Percentiles rank a stretch among this genome's conserved stretches.
phyloP scores from a whole-genome alignment of 2,329 filamentous ascomycete genomes.

The Huntiella savannae region DNA sequence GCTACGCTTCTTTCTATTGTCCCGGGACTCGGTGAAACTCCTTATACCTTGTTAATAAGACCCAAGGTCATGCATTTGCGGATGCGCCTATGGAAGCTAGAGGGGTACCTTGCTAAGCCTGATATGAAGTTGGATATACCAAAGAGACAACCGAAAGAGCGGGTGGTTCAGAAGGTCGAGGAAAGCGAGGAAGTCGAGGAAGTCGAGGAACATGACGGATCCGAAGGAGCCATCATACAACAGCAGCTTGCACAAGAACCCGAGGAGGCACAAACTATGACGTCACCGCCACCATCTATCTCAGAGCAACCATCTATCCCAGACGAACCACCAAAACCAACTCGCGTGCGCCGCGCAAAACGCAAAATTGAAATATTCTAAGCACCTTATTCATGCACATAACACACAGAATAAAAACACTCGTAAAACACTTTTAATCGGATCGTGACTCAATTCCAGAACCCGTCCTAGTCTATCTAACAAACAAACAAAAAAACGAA shows the following conservation, averaged over 20 bases:
- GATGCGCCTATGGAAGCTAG: conserved; percentile 36
- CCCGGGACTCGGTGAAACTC: conserved; percentile 19
- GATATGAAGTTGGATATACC: neutral
- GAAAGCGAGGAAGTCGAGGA: neutral
- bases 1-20: conserved; percentile 21
- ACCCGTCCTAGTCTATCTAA: conserved; percentile 4
- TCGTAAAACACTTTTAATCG: neutral
- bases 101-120: conserved; percentile 27
- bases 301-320: neutral
- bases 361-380: neutral
- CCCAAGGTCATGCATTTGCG: conserved; percentile 26
- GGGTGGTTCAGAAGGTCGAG: neutral
- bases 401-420: neutral
- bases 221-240: neutral
- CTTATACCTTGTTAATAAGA: conserved; percentile 25
- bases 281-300: neutral
- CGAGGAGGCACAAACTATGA: neutral
- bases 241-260: neutral
- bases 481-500: conserved; percentile 5
- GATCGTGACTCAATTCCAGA: conserved; percentile 10
- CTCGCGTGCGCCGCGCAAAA: neutral
- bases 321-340: neutral
- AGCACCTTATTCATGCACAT: neutral
- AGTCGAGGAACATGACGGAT: neutral
- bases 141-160: neutral